Evolutionary conservation across 2,329 filamentous ascomycete genomes (phyloP), one percentile per base, ranked within the genome.

Genomic region (Eutypella sp.): DNA sequence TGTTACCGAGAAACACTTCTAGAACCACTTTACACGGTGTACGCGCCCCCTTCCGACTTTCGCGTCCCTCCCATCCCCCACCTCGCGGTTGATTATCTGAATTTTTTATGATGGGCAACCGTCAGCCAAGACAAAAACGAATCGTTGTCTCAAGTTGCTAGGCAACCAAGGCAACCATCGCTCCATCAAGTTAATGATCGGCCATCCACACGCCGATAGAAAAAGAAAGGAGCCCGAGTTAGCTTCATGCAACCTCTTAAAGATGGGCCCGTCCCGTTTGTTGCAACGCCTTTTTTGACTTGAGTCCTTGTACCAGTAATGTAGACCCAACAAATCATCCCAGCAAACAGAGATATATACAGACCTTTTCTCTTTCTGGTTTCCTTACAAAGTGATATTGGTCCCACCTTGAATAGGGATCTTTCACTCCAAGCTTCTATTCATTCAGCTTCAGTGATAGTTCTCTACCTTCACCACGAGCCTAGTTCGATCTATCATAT

Each of bases 11-110:
- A n/a, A n/a, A n/a, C n/a, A n/a, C n/a, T n/a, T n/a, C n/a, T n/a
- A 39, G 15, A 65, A 64, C 61, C 64, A 66, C 64, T 66, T 65
- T 66, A 67, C 64, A 63, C 64, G 64, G 60, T 61, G 49, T 56
- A 53, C 62, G 61, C 59, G 62, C 16, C 60, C 54, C 55, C 60
- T 58, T 59, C 55, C 56, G 57, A 59, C 62, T 57, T 59, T 60
- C 54, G 58, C 51, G 52, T 45, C 42, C 39, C 44, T 51, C 54
- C 53, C 56, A 54, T 50, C 59, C 53, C 49, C 40, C 41, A 39
- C 45, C 43, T 47, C 27, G 49, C 33, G n/a, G n/a, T n/a, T n/a
- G n/a, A n/a, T n/a, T n/a, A n/a, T n/a, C n/a, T n/a, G n/a, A n/a
- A n/a, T n/a, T n/a, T n/a, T n/a, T n/a, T n/a, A n/a, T n/a, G n/a